Evolutionary conservation across 2,329 filamentous ascomycete species (phyloP).

Genomic region (Fusarium sp.): DNA sequence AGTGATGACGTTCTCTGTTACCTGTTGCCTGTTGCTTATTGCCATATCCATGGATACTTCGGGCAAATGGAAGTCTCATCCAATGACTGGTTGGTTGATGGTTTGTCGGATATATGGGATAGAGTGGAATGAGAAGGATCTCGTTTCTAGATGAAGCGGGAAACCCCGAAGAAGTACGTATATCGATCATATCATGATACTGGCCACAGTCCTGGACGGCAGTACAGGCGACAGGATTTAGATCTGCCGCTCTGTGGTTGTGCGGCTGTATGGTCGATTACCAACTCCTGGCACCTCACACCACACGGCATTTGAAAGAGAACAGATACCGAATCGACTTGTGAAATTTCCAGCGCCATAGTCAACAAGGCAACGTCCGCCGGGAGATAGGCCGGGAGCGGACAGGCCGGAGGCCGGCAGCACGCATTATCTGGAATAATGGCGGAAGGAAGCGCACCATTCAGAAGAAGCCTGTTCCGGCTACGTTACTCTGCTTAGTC

Average conservation of each 20-base stretch:
- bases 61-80: constrained; percentile 17
- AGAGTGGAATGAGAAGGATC: background rate
- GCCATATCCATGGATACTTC: constrained; percentile 5
- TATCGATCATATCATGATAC: constrained; percentile 26
- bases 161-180: background rate
- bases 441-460: constrained; percentile 22
- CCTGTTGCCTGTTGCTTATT: background rate
- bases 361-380: constrained; percentile 25
- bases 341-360: background rate
- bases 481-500: constrained; percentile 27
- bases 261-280: background rate
- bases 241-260: background rate
- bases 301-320: too few relatives aligned
- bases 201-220: background rate
- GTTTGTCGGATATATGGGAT: constrained; percentile 1
- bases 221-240: background rate
- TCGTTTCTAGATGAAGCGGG: background rate
- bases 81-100: constrained; percentile 1
- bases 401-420: constrained; percentile 32
- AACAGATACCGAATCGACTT: background rate
- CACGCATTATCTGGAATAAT: constrained; percentile 20
- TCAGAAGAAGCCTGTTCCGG: constrained; percentile 30
- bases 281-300: background rate
- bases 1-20: too few relatives aligned
- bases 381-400: constrained; percentile 35